Base-by-base conservation (phyloP, 2,329 filamentous ascomycete species). In the Coleophoma eucalyptorum region DNA sequence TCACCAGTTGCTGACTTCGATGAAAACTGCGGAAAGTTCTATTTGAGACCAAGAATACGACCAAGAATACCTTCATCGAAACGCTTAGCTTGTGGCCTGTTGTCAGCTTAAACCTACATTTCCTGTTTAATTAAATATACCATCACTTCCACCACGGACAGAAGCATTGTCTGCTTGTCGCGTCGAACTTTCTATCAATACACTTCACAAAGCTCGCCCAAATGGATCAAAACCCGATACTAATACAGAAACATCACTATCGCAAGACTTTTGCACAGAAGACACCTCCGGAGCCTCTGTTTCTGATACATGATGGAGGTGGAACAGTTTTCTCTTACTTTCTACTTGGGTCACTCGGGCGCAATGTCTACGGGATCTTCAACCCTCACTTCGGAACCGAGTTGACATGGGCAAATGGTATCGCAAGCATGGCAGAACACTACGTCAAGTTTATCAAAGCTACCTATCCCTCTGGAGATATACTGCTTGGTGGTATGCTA, bases 291-390 rank as follows among this genome's bases (percentile, higher is more conserved):
- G 42, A 44, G 21, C 42, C 42, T n/a, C n/a, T 44, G 3, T 44
- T 44, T 44, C 20, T 44, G 42, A 44, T 44, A 44, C 42, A 44
- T 44, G 42, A 44, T 44, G 42, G 42, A 44, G 42, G 42, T 26
- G 42, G 42, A 44, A 44, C 42, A n/a, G 42, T 44, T 31, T 44
- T 44, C 20, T 44, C 42, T 32, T 44, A 44, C n/a, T 44, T 44
- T 16, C 19, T 15, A 6, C 20, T 44, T 11, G 3, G 12, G 3
- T 32, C n/a, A 21, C 42, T 44, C 19, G 42, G 20, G 19, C 42
- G 42, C 10, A 44, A 19, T 26, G 42, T 44, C 21, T 44, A 44
- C 15, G 42, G 42, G 31, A 44, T 44, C 19, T 44, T 8, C 19
- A 44, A 44, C 19, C 42, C 42, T n/a, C 42, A 44, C 31, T 44